Percentiles rank a stretch among this genome's conserved stretches.
Conservation (phyloP, 176 grass and related monocot genomes). For the Oryza punctata region DNA sequence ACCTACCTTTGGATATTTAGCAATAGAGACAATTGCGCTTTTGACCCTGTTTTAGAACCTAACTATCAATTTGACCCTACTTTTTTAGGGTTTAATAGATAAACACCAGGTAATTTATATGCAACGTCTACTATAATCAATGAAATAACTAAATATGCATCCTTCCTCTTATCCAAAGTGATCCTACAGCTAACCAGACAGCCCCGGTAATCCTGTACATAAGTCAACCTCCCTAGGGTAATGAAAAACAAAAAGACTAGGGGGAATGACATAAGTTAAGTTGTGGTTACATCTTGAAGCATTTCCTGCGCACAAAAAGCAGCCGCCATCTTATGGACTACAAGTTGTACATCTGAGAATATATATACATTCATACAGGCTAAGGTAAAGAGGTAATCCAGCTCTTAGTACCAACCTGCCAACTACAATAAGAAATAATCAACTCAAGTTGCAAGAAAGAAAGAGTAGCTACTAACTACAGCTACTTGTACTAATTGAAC, state of each 20-base stretch:
- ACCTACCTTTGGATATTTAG: not conserved
- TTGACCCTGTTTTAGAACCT: too few species aligned
- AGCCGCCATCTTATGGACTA: not conserved
- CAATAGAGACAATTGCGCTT: not conserved
- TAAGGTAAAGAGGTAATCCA: not conserved
- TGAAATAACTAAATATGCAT: not conserved
- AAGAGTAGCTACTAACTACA: not conserved
- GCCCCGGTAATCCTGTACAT: not conserved
- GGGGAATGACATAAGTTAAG: not conserved
- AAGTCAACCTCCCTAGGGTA: not conserved
- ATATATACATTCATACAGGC: conserved; percentile 8
- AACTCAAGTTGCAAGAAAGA: not conserved
- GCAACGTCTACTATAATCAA: not conserved
- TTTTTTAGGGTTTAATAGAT: not conserved
- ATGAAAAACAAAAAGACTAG: not conserved
- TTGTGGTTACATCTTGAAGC: not conserved
- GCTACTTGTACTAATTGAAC: not conserved
- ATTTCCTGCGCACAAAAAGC: conserved; percentile 5
- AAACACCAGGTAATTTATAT: not conserved
- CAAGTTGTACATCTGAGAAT: not conserved
- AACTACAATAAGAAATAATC: not conserved
- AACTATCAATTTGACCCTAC: too few species aligned
- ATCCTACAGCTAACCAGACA: not conserved
- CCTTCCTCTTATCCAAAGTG: not conserved
- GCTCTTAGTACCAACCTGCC: not conserved